Evolutionary conservation across 2,329 filamentous ascomycete species (phyloP).

Genomic region (Penicillium decumbens): DNA sequence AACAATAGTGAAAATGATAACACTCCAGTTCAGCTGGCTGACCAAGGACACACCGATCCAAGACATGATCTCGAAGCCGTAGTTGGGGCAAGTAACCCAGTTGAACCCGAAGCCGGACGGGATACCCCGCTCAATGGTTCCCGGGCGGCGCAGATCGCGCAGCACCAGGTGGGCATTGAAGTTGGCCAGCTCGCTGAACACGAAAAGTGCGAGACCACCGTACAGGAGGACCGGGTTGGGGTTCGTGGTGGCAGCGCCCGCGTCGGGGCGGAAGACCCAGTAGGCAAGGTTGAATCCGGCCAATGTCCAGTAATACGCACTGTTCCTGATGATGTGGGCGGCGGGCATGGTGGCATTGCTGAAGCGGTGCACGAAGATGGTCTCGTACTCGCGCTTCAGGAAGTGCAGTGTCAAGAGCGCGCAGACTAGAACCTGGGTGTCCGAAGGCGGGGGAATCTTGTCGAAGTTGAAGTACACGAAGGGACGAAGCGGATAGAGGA

Average conservation of each 20-base stretch:
- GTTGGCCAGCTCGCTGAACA: constrained; percentile 75
- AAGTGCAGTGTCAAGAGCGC: constrained; percentile 77
- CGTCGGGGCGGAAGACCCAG: constrained; percentile 75
- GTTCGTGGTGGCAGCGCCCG: constrained; percentile 56
- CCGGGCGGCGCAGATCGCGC: constrained; percentile 68
- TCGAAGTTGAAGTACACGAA: constrained; percentile 60
- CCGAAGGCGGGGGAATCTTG: constrained; percentile 53
- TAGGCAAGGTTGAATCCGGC: constrained; percentile 76
- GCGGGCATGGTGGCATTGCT: constrained; percentile 90
- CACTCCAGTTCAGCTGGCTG: constrained; percentile 68
- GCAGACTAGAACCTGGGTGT: constrained; percentile 67
- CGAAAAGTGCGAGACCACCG: constrained; percentile 65
- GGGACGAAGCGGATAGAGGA: constrained; percentile 65
- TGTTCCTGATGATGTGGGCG: constrained; percentile 90
- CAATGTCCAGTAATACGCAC: constrained; percentile 85
- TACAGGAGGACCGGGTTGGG: constrained; percentile 56
- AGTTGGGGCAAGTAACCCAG: constrained; percentile 92
- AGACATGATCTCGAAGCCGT: constrained; percentile 83
- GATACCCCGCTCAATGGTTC: constrained; percentile 82
- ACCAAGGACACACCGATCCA: constrained; percentile 81
- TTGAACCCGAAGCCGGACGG: constrained; percentile 79
- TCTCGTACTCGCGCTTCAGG: constrained; percentile 91
- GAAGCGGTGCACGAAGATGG: constrained; percentile 91
- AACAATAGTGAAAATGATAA: constrained; percentile 68
- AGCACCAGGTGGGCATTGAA: constrained; percentile 74